Conservation (phyloP, 78 protist species). For the Acrasis kona region DNA sequence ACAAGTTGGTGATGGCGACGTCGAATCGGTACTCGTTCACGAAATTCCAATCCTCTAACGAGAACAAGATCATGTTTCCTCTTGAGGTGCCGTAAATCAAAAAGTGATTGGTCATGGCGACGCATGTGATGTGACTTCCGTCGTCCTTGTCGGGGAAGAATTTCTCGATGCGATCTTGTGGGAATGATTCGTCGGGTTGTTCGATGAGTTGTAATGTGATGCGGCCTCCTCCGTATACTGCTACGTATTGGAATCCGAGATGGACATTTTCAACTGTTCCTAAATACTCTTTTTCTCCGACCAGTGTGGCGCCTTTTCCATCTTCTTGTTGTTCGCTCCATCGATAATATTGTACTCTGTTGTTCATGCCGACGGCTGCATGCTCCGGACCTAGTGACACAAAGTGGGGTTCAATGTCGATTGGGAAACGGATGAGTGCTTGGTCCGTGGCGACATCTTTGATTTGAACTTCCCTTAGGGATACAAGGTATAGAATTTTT, state of each 20-base stretch:
- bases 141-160: constrained; percentile 32
- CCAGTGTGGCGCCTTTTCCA: neutral
- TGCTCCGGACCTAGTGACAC: constrained; percentile 32
- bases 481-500: constrained; percentile 8
- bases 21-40: constrained; percentile 12
- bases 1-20: neutral
- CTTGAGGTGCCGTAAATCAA: constrained; percentile 27
- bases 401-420: constrained; percentile 37
- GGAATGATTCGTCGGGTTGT: neutral
- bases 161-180: no score
- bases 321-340: neutral
- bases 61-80: constrained; percentile 22
- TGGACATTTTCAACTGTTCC: constrained; percentile 6
- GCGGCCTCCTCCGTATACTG: constrained; percentile 29
- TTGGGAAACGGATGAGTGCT: neutral
- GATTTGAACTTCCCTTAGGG: constrained; percentile 49
- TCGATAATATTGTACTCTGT: constrained; percentile 35
- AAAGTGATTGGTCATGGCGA: constrained; percentile 32
- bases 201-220: constrained; percentile 23
- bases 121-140: neutral
- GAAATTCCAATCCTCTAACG: constrained; percentile 8
- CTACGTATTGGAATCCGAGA: constrained; percentile 20
- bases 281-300: constrained; percentile 20
- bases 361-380: constrained; percentile 47
- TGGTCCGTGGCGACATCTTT: neutral